Evolutionary conservation across 78 protist species (phyloP).

Genomic region (Cavenderia fasciculata): DNA sequence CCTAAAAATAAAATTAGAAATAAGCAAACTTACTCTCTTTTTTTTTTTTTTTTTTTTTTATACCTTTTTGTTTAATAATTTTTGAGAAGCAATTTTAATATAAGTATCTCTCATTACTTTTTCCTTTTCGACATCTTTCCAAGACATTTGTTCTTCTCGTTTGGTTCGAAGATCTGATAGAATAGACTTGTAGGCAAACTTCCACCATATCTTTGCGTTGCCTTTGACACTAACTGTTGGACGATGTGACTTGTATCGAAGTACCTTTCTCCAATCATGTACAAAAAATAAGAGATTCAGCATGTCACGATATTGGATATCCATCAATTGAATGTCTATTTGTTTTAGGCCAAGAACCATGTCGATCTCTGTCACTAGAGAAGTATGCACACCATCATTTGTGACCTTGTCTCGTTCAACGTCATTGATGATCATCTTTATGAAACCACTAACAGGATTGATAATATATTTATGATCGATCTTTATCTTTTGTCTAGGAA

Average conservation of each 20-base stretch:
- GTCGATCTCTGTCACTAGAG: not conserved
- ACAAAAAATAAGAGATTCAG: slow-evolving; percentile 16
- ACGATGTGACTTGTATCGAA: slow-evolving; percentile 15
- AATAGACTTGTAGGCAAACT: slow-evolving; percentile 55
- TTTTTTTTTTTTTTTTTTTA: not conserved
- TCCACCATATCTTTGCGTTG: slow-evolving; percentile 58
- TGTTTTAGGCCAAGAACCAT: slow-evolving; percentile 21
- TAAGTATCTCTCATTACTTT: slow-evolving; percentile 38
- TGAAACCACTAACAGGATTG: slow-evolving; percentile 35
- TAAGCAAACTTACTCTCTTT: not conserved
- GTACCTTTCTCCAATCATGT: slow-evolving; percentile 59
- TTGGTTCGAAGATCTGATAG: slow-evolving; percentile 32
- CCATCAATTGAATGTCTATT: slow-evolving; percentile 35
- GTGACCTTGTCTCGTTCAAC: slow-evolving; percentile 19
- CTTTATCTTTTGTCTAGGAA: slow-evolving; percentile 48
- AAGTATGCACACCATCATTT: slow-evolving; percentile 37
- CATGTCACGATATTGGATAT: slow-evolving; percentile 65
- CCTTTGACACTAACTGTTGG: slow-evolving; percentile 16
- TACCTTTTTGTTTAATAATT: not conserved
- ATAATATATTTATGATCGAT: slow-evolving; percentile 44
- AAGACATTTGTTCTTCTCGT: slow-evolving; percentile 15
- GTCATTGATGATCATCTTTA: slow-evolving; percentile 36
- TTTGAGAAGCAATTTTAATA: slow-evolving; percentile 33
- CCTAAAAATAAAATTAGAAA: not conserved
- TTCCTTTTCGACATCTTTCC: slow-evolving; percentile 38